Percentiles rank a stretch among this genome's conserved stretches.
These are phyloP conservation scores for Cicer chorassanicum DNA, from an alignment of 306 rosid genomes.

Conservation along the genomic window DNA sequence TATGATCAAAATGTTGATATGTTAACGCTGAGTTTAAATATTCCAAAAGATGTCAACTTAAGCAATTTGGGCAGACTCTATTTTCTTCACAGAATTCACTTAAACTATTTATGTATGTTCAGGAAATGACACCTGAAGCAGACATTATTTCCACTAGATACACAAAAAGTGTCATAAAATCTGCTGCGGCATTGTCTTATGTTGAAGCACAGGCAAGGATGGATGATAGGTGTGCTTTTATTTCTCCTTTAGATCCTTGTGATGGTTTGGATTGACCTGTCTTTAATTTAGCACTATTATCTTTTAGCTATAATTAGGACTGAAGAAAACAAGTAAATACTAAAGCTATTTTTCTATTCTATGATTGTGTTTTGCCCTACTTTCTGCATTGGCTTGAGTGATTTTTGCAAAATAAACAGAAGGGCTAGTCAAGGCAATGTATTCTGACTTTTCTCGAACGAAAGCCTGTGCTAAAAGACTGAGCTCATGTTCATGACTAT, in stretches of 20 bases:
- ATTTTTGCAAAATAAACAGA: slow-evolving; percentile 6
- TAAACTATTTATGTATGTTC: slow-evolving; percentile 47
- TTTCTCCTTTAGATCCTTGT: slow-evolving; percentile 41
- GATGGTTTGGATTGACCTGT: slow-evolving; percentile 15
- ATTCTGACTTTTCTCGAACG: slow-evolving; percentile 12
- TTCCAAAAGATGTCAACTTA: slow-evolving; percentile 14
- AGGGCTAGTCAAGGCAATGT: neutral
- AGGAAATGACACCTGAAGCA: slow-evolving; percentile 98
- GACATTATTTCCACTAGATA: slow-evolving; percentile 77
- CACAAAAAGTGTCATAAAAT: slow-evolving; percentile 90
- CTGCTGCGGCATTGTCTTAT: slow-evolving; percentile 89
- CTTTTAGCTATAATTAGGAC: slow-evolving; percentile 26
- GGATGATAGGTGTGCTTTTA: slow-evolving; percentile 83
- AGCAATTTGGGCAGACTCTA: slow-evolving; percentile 22
- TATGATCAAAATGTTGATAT: slow-evolving; percentile 29
- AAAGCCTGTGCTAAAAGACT: slow-evolving; percentile 10
- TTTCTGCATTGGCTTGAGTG: slow-evolving; percentile 7
- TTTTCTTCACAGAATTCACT: slow-evolving; percentile 8
- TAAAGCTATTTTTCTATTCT: slow-evolving; percentile 17
- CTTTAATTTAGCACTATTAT: slow-evolving; percentile 14
- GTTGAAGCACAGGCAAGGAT: slow-evolving; percentile 98
- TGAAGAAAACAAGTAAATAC: neutral
- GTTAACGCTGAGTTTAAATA: neutral
- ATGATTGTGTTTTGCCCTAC: slow-evolving; percentile 24
- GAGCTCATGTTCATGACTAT: slow-evolving; percentile 2